Evolutionary conservation across 2,329 filamentous ascomycete species (phyloP).

Genomic region (Arthrinium phaeospermum): DNA sequence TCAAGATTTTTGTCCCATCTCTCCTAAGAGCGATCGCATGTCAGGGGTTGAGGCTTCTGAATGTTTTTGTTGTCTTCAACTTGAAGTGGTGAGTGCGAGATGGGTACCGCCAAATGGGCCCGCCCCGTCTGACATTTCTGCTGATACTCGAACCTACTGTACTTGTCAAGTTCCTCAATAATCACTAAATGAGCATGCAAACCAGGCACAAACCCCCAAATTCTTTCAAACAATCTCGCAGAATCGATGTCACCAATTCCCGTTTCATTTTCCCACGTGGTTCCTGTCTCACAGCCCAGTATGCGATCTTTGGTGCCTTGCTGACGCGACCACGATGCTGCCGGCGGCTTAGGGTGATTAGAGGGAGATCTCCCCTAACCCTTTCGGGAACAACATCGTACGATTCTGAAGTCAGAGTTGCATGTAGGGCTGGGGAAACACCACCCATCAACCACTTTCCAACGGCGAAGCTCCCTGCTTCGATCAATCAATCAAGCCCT

Average conservation of each 20-base stretch:
- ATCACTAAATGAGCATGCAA: background rate
- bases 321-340: slow-evolving; percentile 3
- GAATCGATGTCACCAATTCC: background rate
- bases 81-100: background rate
- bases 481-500: background rate
- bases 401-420: slow-evolving; percentile 19
- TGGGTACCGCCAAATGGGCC: background rate
- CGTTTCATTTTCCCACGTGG: background rate
- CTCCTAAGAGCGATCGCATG: background rate
- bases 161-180: background rate
- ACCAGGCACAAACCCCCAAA: background rate
- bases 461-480: background rate
- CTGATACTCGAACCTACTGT: background rate
- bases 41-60: background rate
- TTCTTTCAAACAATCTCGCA: background rate
- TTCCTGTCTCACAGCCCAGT: background rate
- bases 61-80: background rate
- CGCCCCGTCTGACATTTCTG: background rate
- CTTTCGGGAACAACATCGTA: slow-evolving; percentile 19
- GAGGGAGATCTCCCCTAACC: background rate
- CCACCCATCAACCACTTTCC: background rate
- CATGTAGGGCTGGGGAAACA: slow-evolving; percentile 14
- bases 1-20: background rate
- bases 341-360: background rate
- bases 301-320: background rate